Evolutionary conservation across 2,329 filamentous ascomycete species (phyloP).

Genomic region (Orbilia oligospora): DNA sequence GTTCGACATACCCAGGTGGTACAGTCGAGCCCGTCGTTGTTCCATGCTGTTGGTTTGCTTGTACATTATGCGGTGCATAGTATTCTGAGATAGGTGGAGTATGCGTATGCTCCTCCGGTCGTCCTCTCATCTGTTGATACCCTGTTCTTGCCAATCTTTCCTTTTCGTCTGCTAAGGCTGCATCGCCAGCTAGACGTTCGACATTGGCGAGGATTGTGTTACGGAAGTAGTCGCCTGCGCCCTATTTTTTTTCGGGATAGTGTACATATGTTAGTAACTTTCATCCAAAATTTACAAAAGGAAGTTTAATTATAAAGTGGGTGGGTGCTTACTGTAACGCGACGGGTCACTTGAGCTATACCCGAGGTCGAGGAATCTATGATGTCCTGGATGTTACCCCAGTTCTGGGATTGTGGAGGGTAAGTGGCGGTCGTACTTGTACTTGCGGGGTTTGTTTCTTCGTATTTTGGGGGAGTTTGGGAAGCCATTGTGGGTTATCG

Average conservation of each 20-base stretch:
- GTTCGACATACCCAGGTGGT: background rate
- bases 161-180: conserved; percentile 40
- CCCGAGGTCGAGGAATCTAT: conserved; percentile 27
- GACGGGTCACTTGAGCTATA: conserved; percentile 12
- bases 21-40: background rate
- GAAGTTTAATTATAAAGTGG: no score
- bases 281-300: no score
- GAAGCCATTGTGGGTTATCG: no score
- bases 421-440: conserved; percentile 1
- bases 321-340: conserved; percentile 27
- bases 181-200: conserved; percentile 43
- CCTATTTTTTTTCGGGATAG: no score
- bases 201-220: conserved; percentile 38
- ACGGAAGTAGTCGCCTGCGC: conserved; percentile 51
- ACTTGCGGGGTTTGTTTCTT: conserved; percentile 11
- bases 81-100: conserved; percentile 17
- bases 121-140: conserved; percentile 48
- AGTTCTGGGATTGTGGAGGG: background rate
- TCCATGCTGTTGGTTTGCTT: background rate
- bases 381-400: conserved; percentile 8
- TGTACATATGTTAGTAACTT: background rate
- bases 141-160: conserved; percentile 34
- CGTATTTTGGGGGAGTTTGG: background rate
- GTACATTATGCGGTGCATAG: background rate
- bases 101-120: conserved; percentile 21